Base-by-base conservation (phyloP, 495 filamentous ascomycete genomes). In the Echria macrotheca region DNA sequence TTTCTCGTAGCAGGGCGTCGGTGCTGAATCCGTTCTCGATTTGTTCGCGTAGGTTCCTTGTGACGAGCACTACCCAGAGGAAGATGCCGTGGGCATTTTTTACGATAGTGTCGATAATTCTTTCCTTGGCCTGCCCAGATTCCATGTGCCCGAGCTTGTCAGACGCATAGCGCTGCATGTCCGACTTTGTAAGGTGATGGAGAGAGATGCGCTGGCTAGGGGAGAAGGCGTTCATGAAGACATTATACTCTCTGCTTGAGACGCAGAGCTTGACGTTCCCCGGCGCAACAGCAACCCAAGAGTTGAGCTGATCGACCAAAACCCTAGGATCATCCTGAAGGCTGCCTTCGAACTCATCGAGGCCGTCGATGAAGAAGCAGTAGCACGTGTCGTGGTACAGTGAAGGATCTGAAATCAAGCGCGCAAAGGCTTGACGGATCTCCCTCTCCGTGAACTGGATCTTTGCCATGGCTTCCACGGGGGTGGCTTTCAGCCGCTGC, bases 161-260 rank as follows among this genome's bases (percentile, higher is more conserved):
- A 19, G 22, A 25, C 3, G 55, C 60, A 11, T 55, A 49, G 25
- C 11, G 25, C 23, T 41, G 9, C 45, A 58, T 53, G 41, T 58
- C 55, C 4, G 4, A 2, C 14, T 15, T 46, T 3, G 50, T 58
- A 6, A 58, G 47, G 5, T 54, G 45, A 12, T 58, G 55, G 10
- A 58, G 39, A 4, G 42, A 37, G 15, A 58, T 22, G 10, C 50
- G 25, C 32, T 6, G 17, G 9, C 50, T 40, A 7, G 38, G 29
- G 0, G 54, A 26, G 22, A 73, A 70, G 0, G 56, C 50, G 44
- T 68, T 54, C 35, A 60, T 47, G 47, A 71, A 73, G 5, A 53
- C 41, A 19, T 66, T 66, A 54, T 64, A 61, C 5, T 68, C 66
- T 11, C 72, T 57, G 52, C 72, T 76, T 12, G 69, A 69, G 2